These are phyloP conservation scores for Collybia sordida DNA, from an alignment of 768 basidiomycete species.

Conservation along the genomic window DNA sequence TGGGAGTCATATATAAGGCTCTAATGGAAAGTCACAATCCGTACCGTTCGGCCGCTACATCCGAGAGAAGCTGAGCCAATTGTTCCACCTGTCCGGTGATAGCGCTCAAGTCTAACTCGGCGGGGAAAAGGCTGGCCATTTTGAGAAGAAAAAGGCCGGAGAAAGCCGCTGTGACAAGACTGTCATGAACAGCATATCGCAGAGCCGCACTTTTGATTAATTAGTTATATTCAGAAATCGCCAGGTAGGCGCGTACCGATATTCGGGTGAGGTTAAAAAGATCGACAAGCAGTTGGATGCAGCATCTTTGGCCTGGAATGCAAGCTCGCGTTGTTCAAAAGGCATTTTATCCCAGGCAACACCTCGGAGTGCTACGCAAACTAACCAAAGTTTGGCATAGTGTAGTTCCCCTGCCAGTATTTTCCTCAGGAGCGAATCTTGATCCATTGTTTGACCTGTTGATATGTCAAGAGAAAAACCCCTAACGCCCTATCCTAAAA, in stretches of 20 bases:
- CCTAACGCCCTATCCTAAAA: not conserved
- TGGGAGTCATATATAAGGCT: not conserved
- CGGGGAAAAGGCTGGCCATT: slow-evolving; percentile 91
- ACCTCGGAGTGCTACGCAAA: slow-evolving; percentile 89
- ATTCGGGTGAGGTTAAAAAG: slow-evolving; percentile 78
- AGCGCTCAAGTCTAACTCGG: slow-evolving; percentile 72
- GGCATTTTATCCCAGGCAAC: slow-evolving; percentile 97
- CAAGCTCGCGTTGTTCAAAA: slow-evolving; percentile 91
- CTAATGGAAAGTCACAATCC: slow-evolving; percentile 8
- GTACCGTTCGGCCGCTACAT: slow-evolving; percentile 90
- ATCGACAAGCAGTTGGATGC: slow-evolving; percentile 84
- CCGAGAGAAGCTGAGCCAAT: slow-evolving; percentile 84
- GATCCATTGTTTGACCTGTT: slow-evolving; percentile 76
- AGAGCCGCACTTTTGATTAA: slow-evolving; percentile 66
- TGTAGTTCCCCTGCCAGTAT: slow-evolving; percentile 87
- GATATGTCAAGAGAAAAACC: slow-evolving; percentile 6
- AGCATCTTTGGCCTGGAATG: slow-evolving; percentile 93
- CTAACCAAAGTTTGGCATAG: slow-evolving; percentile 93
- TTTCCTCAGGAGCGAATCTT: slow-evolving; percentile 82
- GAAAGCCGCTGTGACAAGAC: slow-evolving; percentile 88
- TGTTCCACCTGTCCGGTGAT: slow-evolving; percentile 89
- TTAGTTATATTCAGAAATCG: not conserved
- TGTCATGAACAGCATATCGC: slow-evolving; percentile 91
- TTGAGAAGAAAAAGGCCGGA: slow-evolving; percentile 90
- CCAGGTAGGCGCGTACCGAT: slow-evolving; percentile 50